Conservation (phyloP, 2,329 filamentous ascomycete genomes). For the Stagonosporopsis vannaccii region DNA sequence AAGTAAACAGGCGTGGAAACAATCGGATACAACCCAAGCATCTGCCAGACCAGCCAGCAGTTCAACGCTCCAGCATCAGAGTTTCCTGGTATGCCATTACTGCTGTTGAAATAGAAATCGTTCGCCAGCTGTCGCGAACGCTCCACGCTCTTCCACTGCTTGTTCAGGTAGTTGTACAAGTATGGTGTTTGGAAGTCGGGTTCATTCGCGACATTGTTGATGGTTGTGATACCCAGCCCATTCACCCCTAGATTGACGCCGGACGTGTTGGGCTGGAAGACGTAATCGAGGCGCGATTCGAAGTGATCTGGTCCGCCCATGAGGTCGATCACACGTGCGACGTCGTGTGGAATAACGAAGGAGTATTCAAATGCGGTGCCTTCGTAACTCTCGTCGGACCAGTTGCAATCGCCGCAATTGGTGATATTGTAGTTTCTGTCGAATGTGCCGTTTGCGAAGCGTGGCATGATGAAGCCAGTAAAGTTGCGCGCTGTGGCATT, state of each 20-base stretch:
- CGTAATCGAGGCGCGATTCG: slow-evolving; percentile 52
- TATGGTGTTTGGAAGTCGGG: slow-evolving; percentile 52
- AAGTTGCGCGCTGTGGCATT: slow-evolving; percentile 49
- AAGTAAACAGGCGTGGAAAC: slow-evolving; percentile 59
- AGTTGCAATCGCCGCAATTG: slow-evolving; percentile 53
- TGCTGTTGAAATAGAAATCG: slow-evolving; percentile 51
- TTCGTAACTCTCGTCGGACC: slow-evolving; percentile 53
- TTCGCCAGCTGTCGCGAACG: slow-evolving; percentile 46
- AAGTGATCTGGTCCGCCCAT: slow-evolving; percentile 52
- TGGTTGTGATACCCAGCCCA: slow-evolving; percentile 46
- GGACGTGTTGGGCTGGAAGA: slow-evolving; percentile 50
- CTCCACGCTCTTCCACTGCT: slow-evolving; percentile 48
- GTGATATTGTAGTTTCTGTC: slow-evolving; percentile 52
- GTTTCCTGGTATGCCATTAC: slow-evolving; percentile 55
- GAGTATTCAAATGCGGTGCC: slow-evolving; percentile 55
- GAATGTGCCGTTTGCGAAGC: slow-evolving; percentile 46
- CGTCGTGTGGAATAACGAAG: slow-evolving; percentile 54
- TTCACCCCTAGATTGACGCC: slow-evolving; percentile 47
- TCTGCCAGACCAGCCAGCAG: slow-evolving; percentile 60
- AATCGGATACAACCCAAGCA: slow-evolving; percentile 59
- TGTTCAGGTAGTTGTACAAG: slow-evolving; percentile 53
- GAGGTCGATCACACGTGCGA: slow-evolving; percentile 52
- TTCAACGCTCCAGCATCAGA: slow-evolving; percentile 58
- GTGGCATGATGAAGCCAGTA: slow-evolving; percentile 47
- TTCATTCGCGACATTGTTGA: slow-evolving; percentile 51